Evolutionary conservation across 2,329 filamentous ascomycete species (phyloP).

Genomic region (Colletotrichum spaethianum): DNA sequence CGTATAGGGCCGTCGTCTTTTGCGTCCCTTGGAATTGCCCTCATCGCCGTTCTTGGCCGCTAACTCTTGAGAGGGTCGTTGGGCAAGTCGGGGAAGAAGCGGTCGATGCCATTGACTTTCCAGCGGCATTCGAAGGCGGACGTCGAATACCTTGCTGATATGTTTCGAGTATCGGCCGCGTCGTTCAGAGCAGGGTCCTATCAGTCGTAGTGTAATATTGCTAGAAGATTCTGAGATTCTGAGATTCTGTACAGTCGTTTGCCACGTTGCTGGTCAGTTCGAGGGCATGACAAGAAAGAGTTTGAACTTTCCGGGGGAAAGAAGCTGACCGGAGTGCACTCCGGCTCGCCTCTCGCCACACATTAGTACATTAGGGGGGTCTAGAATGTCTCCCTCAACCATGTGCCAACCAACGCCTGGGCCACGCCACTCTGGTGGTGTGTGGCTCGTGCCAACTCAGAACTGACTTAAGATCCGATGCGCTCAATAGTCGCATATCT

Average conservation of each 20-base stretch:
- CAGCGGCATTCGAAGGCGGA: constrained; percentile 1
- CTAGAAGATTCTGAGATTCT: not conserved
- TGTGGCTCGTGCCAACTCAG: too few species aligned
- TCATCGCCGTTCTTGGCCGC: not conserved
- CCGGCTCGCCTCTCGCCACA: not conserved
- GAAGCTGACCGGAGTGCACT: not conserved
- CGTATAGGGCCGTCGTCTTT: not conserved
- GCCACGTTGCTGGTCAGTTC: not conserved
- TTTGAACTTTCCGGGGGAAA: not conserved
- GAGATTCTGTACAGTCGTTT: not conserved
- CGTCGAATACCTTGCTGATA: too few species aligned
- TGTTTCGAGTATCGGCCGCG: too few species aligned
- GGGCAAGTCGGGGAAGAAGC: not conserved
- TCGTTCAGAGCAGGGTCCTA: not conserved
- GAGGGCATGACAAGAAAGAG: not conserved
- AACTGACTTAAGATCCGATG: too few species aligned
- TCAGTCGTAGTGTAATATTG: not conserved
- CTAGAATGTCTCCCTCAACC: not conserved
- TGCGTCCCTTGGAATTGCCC: not conserved
- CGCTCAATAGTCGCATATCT: not conserved
- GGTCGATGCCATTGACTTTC: not conserved
- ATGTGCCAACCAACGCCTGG: not conserved
- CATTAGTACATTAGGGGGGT: not conserved
- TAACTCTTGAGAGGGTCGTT: not conserved
- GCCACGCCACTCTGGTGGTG: too few species aligned